A percentile compares a stretch with the other conserved stretches of the same genome.
Evolutionary conservation across 139 green algal genomes (phyloP).

Genomic region (Ettlia oleoabundans): DNA sequence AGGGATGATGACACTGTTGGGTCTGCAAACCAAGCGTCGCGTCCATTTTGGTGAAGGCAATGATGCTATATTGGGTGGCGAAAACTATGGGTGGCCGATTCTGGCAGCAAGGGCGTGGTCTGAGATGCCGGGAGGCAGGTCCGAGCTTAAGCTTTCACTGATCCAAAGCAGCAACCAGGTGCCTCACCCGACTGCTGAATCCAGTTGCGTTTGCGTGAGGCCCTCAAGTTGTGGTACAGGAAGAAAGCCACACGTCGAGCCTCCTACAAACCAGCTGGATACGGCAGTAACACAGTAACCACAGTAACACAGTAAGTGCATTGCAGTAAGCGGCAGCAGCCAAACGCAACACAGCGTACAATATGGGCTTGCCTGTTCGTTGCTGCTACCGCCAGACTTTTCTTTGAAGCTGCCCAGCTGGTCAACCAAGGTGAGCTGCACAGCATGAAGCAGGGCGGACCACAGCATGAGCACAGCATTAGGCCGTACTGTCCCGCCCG

Average conservation of each 20-base stretch:
- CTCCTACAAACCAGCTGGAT: not conserved
- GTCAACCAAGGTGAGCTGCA: slow-evolving; percentile 15
- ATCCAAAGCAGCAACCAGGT: not conserved
- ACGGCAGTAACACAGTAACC: too few species aligned
- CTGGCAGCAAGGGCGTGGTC: too few species aligned
- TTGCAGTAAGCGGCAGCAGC: not conserved
- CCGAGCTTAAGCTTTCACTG: not conserved
- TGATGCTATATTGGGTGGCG: too few species aligned
- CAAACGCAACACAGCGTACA: not conserved
- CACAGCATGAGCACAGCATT: too few species aligned
- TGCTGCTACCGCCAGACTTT: not conserved
- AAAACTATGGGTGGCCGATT: too few species aligned
- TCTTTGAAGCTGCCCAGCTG: slow-evolving; percentile 4
- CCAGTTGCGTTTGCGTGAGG: slow-evolving; percentile 12
- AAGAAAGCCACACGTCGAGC: slow-evolving; percentile 40
- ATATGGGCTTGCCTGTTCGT: not conserved
- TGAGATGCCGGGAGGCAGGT: not conserved
- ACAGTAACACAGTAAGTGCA: too few species aligned
- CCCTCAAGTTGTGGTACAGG: slow-evolving; percentile 53
- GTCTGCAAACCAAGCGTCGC: too few species aligned
- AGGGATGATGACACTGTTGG: too few species aligned
- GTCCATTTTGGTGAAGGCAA: too few species aligned
- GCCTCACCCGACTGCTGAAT: slow-evolving; percentile 17
- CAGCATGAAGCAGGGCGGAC: not conserved
- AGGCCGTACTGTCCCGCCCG: too few species aligned